Evolutionary conservation across 1,284 basidiomycete species (phyloP).

Genomic region (Irpex rosettiformis): DNA sequence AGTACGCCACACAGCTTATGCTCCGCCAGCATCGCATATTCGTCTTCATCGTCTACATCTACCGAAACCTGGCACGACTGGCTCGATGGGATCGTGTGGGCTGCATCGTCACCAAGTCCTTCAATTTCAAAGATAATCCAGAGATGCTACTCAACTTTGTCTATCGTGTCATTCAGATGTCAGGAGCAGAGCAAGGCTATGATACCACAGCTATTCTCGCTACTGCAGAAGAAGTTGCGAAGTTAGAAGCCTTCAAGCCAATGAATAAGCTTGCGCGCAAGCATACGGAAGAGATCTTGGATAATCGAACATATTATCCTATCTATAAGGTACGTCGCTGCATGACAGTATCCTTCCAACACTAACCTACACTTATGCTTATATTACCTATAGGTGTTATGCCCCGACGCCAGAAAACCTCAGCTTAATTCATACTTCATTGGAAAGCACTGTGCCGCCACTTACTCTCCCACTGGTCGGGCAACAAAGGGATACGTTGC

Average conservation of each 20-base stretch:
- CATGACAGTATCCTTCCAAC: neutral
- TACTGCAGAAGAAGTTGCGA: neutral
- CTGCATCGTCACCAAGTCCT: neutral
- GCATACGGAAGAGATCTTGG: neutral
- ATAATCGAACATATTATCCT: neutral
- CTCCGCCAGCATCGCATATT: too few species aligned
- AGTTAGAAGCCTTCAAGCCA: neutral
- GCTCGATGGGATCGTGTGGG: slow-evolving; percentile 3
- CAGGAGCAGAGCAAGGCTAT: neutral
- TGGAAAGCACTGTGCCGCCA: neutral
- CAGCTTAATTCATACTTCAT: neutral
- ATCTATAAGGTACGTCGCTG: neutral
- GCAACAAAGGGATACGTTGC: slow-evolving; percentile 5
- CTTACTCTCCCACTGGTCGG: slow-evolving; percentile 3
- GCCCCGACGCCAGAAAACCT: neutral
- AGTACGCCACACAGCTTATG: slow-evolving; percentile 1
- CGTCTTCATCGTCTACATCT: neutral
- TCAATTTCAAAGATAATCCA: slow-evolving; percentile 1
- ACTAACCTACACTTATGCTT: neutral
- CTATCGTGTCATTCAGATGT: neutral
- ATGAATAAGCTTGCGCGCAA: neutral
- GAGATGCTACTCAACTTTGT: slow-evolving; percentile 4
- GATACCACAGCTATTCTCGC: slow-evolving; percentile 1
- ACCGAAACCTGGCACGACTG: neutral
- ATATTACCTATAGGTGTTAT: neutral